phyloP scores from a whole-genome alignment of 225 moss, liverwort and hornwort genomes.

The Neckera pumila region DNA sequence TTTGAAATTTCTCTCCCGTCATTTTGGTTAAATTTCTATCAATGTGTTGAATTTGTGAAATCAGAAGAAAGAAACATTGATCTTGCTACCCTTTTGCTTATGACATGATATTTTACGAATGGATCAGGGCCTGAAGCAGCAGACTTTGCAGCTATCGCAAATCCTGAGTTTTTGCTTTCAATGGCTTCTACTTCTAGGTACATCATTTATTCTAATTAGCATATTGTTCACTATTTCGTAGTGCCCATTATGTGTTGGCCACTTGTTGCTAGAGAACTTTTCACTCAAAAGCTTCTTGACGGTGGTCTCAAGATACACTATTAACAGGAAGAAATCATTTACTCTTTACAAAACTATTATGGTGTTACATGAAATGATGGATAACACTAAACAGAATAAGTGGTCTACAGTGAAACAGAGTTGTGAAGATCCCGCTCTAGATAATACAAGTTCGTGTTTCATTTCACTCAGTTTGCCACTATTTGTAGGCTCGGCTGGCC shows the following conservation, averaged over 20 bases:
- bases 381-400: not conserved
- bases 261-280: not conserved
- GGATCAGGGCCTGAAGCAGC: too few relatives aligned
- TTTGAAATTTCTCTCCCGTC: too few relatives aligned
- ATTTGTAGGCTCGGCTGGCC: not conserved
- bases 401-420: not conserved
- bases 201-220: not conserved
- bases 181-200: not conserved
- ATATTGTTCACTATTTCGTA: not conserved
- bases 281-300: not conserved
- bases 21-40: too few relatives aligned
- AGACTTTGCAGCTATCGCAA: too few relatives aligned
- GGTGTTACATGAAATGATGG: not conserved
- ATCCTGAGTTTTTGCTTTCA: too few relatives aligned
- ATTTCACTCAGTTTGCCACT: not conserved
- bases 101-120: too few relatives aligned
- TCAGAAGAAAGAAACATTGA: too few relatives aligned
- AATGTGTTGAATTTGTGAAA: too few relatives aligned
- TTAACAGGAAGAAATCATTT: not conserved
- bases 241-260: not conserved
- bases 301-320: not conserved
- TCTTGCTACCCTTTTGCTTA: too few relatives aligned
- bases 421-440: not conserved
- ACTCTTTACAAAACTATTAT: not conserved
- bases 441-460: not conserved